A percentile compares a stretch with the other conserved stretches of the same genome.
Conservation (phyloP, 306 rosid species). For the Vachellia pachyceras region DNA sequence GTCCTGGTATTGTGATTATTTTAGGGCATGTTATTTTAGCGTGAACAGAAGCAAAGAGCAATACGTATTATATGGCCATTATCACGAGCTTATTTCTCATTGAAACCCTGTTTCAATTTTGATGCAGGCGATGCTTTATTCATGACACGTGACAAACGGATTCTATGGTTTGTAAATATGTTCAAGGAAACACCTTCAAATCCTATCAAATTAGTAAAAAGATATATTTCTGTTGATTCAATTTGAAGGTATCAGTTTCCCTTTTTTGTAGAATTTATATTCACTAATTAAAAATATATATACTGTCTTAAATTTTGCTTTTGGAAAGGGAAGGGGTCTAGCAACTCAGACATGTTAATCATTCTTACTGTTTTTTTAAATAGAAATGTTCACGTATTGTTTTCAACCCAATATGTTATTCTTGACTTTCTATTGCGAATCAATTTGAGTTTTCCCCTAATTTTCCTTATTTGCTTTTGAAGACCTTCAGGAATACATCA, state of each 20-base stretch:
- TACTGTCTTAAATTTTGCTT: background rate
- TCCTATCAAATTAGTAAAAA: background rate
- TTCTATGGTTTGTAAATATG: background rate
- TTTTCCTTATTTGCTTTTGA: background rate
- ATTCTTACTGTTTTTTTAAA: background rate
- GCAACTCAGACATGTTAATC: constrained; percentile 7
- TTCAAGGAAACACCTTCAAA: background rate
- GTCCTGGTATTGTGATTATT: background rate
- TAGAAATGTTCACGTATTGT: background rate
- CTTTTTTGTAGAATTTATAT: background rate
- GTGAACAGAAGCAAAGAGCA: background rate
- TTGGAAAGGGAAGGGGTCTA: background rate
- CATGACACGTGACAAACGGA: background rate
- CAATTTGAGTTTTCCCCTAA: background rate
- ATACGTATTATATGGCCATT: background rate
- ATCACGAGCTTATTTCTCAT: background rate
- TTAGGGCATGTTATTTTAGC: background rate
- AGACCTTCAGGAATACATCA: background rate
- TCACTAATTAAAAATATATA: background rate
- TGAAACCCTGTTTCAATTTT: background rate
- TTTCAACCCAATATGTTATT: background rate
- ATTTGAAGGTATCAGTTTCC: background rate
- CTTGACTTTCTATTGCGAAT: background rate
- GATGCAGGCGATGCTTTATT: constrained; percentile 1
- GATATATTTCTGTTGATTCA: constrained; percentile 14